Base-by-base conservation (phyloP, 106 monocot genomes). In the Dioscorea zingiberensis region DNA sequence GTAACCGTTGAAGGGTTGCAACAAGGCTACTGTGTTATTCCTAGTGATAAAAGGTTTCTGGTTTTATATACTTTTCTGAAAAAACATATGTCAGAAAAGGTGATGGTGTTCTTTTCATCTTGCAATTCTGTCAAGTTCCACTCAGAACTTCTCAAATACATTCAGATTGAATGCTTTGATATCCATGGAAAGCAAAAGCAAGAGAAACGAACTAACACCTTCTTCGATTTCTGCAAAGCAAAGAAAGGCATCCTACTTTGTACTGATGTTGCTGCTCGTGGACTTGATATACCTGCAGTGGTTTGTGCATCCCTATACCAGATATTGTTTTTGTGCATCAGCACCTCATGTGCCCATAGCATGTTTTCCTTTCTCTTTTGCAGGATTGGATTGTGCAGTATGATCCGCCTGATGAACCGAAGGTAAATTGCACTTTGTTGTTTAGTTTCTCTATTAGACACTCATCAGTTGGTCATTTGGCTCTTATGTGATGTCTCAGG, bases 51-150 rank as follows among this genome's bases (percentile, higher is more conserved):
- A 69, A 88, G 90, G 64, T 91, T 95, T 71, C 69, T 95, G 13
- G 83, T 85, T 48, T 65, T 95, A 13, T 91, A 95, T 76, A 81
- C 91, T 54, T 95, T 91, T 75, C 73, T 95, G 54, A 95, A 79
- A 69, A 78, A 68, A 63, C 81, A 87, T 47, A 18, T 76, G 44
- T 75, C 80, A 28, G 88, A 87, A 68, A 95, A 91, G 83, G 67
- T 90, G 26, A 91, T 95, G 91, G 88, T 95, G 44, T 95, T 95
- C 78, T 91, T 95, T 76, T 95, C 95, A n/a, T 91, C 95, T 2
- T 87, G 95, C 63, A 78, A 88, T 44, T 90, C 95, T 8, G 95
- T 95, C 61, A 91, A 91, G 71, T 91, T 68, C 63, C 87, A 95
- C 25, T 64, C 91, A 17, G 95, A 91, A 19, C 91, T 95, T 78